phyloP scores from a whole-genome alignment of 257 asterid genomes.

The Solanum boliviense region DNA sequence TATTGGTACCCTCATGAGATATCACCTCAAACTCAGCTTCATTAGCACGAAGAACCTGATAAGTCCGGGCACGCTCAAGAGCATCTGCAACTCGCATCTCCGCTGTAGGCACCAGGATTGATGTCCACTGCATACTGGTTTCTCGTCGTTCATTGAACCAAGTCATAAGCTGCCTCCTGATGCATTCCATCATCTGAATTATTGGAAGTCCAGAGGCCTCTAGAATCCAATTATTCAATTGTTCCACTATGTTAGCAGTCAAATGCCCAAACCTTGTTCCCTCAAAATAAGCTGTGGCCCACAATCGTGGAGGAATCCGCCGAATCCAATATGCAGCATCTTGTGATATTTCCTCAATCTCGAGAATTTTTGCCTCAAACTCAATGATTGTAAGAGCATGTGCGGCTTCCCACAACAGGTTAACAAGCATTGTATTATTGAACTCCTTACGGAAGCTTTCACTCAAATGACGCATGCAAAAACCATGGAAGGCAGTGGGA shows the following conservation, averaged over 20 bases:
- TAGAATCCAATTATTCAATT: constrained; percentile 58
- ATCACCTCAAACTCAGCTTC: constrained; percentile 94
- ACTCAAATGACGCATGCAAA: constrained; percentile 86
- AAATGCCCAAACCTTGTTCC: constrained; percentile 84
- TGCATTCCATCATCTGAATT: constrained; percentile 91
- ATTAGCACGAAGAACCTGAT: constrained; percentile 90
- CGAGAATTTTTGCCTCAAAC: constrained; percentile 62
- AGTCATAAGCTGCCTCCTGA: constrained; percentile 83
- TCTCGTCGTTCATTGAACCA: constrained; percentile 96
- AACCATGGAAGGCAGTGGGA: constrained; percentile 91
- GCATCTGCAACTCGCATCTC: constrained; percentile 89
- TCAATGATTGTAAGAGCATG: constrained; percentile 69
- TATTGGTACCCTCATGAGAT: constrained; percentile 84
- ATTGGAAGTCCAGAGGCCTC: constrained; percentile 92
- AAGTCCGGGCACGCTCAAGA: constrained; percentile 75
- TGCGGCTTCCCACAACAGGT: constrained; percentile 86
- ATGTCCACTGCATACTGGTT: constrained; percentile 91
- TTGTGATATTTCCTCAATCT: constrained; percentile 81
- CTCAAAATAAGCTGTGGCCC: constrained; percentile 91
- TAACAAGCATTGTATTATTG: constrained; percentile 75
- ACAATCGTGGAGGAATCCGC: constrained; percentile 58
- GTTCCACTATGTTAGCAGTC: constrained; percentile 68
- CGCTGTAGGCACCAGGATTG: constrained; percentile 79
- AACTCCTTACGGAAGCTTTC: constrained; percentile 87
- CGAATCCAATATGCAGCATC: constrained; percentile 93